Evolutionary conservation across 2,329 filamentous ascomycete genomes (phyloP).

Genomic region (Paradendryphiella salina): DNA sequence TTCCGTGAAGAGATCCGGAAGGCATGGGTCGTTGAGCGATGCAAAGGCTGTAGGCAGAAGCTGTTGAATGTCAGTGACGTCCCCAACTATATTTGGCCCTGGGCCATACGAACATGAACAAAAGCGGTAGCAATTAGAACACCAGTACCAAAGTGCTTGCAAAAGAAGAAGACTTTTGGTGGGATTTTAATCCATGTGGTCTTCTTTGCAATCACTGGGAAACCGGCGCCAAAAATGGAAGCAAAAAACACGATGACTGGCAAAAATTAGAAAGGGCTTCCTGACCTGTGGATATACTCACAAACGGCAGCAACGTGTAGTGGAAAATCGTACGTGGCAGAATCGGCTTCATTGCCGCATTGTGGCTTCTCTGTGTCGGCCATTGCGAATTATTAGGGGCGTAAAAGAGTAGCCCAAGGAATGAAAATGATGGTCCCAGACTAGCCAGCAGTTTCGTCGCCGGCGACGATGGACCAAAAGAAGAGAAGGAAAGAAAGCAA

Average conservation of each 20-base stretch:
- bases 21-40: constrained; percentile 53
- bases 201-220: constrained; percentile 53
- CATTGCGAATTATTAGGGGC: constrained; percentile 29
- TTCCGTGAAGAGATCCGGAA: constrained; percentile 63
- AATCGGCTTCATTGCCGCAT: constrained; percentile 39
- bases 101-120: constrained; percentile 59
- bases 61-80: constrained; percentile 17
- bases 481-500: constrained; percentile 24
- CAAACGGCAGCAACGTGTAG: constrained; percentile 47
- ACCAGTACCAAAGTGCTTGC: constrained; percentile 69
- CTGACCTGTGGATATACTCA: constrained; percentile 24
- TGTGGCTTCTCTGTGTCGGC: constrained; percentile 38
- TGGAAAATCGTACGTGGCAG: constrained; percentile 42
- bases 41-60: constrained; percentile 64
- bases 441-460: constrained; percentile 42
- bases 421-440: constrained; percentile 21
- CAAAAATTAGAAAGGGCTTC: constrained; percentile 16
- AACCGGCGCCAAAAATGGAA: constrained; percentile 45
- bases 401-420: constrained; percentile 16
- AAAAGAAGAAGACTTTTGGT: constrained; percentile 62
- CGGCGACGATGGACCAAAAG: constrained; percentile 37
- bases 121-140: constrained; percentile 87
- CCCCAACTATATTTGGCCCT: not conserved
- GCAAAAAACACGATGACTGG: constrained; percentile 46
- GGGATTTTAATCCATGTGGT: constrained; percentile 63